Base-by-base conservation (phyloP, 305 asterid species). In the Plantago lanceolata region DNA sequence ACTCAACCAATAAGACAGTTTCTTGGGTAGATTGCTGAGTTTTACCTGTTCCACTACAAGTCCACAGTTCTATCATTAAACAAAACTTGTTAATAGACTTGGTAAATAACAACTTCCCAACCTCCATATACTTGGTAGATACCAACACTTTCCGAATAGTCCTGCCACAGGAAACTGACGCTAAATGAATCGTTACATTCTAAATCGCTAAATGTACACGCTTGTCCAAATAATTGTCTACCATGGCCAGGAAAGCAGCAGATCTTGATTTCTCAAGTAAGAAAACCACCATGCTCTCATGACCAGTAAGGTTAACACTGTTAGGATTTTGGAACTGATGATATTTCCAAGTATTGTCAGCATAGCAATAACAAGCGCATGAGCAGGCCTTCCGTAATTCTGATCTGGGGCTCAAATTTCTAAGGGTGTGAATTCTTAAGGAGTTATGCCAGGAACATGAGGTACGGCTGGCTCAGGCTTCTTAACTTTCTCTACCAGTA, bases 401-500 rank as follows among this genome's bases (percentile, higher is more conserved):
- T 24, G 61, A 49, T 63, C 18, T 11, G 48, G 53, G 40, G 8
- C 7, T 16, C 26, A 7, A 16, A 33, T 60, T 64, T 67, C 72
- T 53, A 57, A 28, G 52, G 16, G 54, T 24, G 44, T 31, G 19
- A 35, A 44, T 6, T 35, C 28, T 73, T 71, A 92, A 63, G 96
- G 95, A 48, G 69, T 69, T 75, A 87, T 87, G 49, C 97, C 98
- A 47, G 98, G 97, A 72, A 93, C 31, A 11, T 76, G 67, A 68
- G 97, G 96, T 64, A 84, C 66, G 44, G 54, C 80, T 8, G 87
- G 94, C 72, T 93, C 87, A 11, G 86, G 70, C 55, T 72, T 60
- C 85, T 77, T 93, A 51, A 61, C 79, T 79, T 89, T 89, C 70
- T 82, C 87, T 5, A 81, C 97, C 76, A 93, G 58, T 75, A 93